Conservation (phyloP, 2,329 filamentous ascomycete species). For the Colletotrichum eremochloae region DNA sequence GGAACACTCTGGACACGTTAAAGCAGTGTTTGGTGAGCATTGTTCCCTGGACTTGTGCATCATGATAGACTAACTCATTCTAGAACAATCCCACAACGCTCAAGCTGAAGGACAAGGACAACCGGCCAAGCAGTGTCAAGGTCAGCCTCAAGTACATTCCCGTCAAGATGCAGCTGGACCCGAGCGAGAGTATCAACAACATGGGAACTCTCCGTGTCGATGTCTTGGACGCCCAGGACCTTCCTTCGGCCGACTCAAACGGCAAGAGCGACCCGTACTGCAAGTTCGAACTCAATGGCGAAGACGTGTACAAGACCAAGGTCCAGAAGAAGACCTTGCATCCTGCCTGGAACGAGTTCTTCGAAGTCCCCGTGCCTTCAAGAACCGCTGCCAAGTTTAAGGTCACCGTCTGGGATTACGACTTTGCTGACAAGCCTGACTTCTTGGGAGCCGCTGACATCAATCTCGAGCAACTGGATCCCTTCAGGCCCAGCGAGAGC, state of each 20-base stretch:
- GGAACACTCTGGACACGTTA: slow-evolving; percentile 87
- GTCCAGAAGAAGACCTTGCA: slow-evolving; percentile 96
- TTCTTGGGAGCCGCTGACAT: slow-evolving; percentile 84
- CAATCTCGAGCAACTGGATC: slow-evolving; percentile 83
- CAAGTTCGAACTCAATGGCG: slow-evolving; percentile 91
- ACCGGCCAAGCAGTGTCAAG: slow-evolving; percentile 82
- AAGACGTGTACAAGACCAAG: slow-evolving; percentile 95
- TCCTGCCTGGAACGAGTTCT: slow-evolving; percentile 96
- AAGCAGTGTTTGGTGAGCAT: slow-evolving; percentile 83
- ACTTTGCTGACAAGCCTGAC: slow-evolving; percentile 95
- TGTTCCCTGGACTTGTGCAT: slow-evolving; percentile 39
- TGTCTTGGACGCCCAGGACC: slow-evolving; percentile 84
- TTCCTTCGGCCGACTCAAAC: slow-evolving; percentile 95
- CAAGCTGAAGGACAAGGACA: slow-evolving; percentile 82
- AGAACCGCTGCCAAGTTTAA: slow-evolving; percentile 87
- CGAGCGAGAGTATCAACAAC: slow-evolving; percentile 98
- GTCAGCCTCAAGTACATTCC: slow-evolving; percentile 96
- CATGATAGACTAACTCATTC: neutral
- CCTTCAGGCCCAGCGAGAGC: slow-evolving; percentile 84
- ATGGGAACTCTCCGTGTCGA: slow-evolving; percentile 97
- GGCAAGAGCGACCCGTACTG: slow-evolving; percentile 98
- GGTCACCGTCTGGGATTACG: slow-evolving; percentile 92
- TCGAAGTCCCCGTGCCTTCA: slow-evolving; percentile 86
- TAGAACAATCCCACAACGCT: slow-evolving; percentile 91
- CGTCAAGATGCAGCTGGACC: slow-evolving; percentile 92